Percentiles rank a stretch among this genome's conserved stretches.
These are phyloP conservation scores for Russula sp. DNA, from an alignment of 768 basidiomycete species.

Conservation along the genomic window DNA sequence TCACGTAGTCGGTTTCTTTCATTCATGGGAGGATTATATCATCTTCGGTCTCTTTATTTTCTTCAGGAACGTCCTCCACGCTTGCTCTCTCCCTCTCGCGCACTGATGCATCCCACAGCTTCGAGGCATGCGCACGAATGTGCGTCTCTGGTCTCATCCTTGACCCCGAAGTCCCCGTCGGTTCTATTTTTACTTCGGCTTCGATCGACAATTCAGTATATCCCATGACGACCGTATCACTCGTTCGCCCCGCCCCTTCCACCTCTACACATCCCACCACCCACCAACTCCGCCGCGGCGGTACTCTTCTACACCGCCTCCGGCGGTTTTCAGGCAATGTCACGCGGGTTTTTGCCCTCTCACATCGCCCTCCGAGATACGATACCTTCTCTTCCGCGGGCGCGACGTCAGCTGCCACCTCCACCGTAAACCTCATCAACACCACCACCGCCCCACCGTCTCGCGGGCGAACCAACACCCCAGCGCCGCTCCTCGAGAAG, in stretches of 20 bases:
- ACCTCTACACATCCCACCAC: constrained; percentile 26
- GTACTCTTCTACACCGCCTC: constrained; percentile 41
- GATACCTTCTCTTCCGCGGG: background rate
- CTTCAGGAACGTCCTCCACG: constrained; percentile 58
- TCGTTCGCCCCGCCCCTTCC: background rate
- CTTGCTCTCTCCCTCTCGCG: background rate
- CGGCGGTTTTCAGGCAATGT: constrained; percentile 40
- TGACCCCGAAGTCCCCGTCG: constrained; percentile 65
- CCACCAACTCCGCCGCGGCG: constrained; percentile 36
- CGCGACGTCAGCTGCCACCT: constrained; percentile 9
- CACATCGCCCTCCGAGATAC: constrained; percentile 18
- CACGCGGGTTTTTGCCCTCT: constrained; percentile 48
- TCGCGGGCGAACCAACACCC: constrained; percentile 5
- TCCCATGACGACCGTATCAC: constrained; percentile 26
- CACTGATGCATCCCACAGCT: constrained; percentile 33
- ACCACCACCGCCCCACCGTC: background rate
- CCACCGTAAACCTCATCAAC: constrained; percentile 16
- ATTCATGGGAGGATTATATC: constrained; percentile 80
- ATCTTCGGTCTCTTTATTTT: constrained; percentile 78
- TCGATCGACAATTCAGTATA: constrained; percentile 27
- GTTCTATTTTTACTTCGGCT: constrained; percentile 39
- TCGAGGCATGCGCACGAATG: constrained; percentile 85
- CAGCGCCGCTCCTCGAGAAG: constrained; percentile 6
- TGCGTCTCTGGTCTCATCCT: constrained; percentile 84
- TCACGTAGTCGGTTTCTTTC: constrained; percentile 66